Evolutionary conservation across 2,329 filamentous ascomycete genomes (phyloP).

Genomic region (Pseudogymnoascus sp.): DNA sequence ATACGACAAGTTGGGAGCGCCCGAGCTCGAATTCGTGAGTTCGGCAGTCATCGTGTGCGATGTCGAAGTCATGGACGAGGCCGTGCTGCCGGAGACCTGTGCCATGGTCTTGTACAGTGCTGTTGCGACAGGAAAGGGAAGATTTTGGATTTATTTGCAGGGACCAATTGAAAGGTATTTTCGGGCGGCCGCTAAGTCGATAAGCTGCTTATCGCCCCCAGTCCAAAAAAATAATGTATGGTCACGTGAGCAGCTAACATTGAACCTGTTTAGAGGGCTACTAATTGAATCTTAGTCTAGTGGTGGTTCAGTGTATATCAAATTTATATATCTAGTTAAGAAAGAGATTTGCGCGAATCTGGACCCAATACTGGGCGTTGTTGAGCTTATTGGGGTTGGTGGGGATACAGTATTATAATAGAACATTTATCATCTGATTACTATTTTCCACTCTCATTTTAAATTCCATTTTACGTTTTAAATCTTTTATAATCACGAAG

Average conservation of each 20-base stretch:
- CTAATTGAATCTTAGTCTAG: background rate
- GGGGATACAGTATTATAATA: background rate
- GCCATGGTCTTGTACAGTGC: constrained; percentile 4
- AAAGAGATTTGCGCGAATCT: no score
- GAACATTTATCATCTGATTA: background rate
- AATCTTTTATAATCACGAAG: background rate
- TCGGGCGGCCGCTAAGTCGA: constrained; percentile 7
- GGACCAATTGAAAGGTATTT: constrained; percentile 9
- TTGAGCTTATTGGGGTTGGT: no score
- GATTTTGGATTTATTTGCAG: constrained; percentile 9
- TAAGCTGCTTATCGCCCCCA: constrained; percentile 1
- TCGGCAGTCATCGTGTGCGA: constrained; percentile 54
- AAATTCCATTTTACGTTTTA: no score
- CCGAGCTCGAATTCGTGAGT: constrained; percentile 29
- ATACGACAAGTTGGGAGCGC: constrained; percentile 20
- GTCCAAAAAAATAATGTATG: background rate
- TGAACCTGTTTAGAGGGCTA: background rate
- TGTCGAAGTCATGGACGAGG: constrained; percentile 54
- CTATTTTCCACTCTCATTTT: background rate
- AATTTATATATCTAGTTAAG: background rate
- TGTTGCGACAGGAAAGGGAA: constrained; percentile 5
- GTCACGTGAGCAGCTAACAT: background rate
- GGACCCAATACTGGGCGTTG: background rate
- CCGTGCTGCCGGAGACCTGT: constrained; percentile 34
- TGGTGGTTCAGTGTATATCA: background rate